These are phyloP conservation scores for Orbilia oligospora DNA, from an alignment of 2,329 filamentous ascomycete genomes.

Conservation along the genomic window DNA sequence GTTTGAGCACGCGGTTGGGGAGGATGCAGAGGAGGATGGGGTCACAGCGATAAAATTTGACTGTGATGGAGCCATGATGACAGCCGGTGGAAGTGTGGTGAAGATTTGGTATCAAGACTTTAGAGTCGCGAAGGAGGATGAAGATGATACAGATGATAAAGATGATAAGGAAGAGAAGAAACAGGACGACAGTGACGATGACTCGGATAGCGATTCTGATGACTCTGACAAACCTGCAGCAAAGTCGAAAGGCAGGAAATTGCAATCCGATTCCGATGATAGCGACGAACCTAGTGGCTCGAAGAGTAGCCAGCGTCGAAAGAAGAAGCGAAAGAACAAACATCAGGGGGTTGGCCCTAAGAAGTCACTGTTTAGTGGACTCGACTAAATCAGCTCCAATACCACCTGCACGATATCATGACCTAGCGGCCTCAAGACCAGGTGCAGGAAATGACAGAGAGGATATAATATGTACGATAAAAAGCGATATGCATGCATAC, in stretches of 20 bases:
- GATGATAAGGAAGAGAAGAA: slow-evolving; percentile 68
- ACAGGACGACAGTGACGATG: slow-evolving; percentile 69
- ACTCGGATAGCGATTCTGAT: slow-evolving; percentile 69
- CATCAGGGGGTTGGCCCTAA: slow-evolving; percentile 28
- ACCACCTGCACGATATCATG: neutral
- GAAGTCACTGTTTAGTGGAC: slow-evolving; percentile 43
- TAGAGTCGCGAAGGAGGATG: slow-evolving; percentile 68
- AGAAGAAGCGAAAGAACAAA: slow-evolving; percentile 55
- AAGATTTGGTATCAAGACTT: slow-evolving; percentile 89
- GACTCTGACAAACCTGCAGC: slow-evolving; percentile 67
- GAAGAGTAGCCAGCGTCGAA: slow-evolving; percentile 51
- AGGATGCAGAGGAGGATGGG: slow-evolving; percentile 74
- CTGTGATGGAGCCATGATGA: slow-evolving; percentile 86
- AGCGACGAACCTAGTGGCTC: slow-evolving; percentile 41
- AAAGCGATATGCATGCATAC: too few species aligned
- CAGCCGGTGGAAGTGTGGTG: slow-evolving; percentile 84
- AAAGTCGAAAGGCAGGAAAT: slow-evolving; percentile 43
- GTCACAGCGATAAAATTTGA: slow-evolving; percentile 88
- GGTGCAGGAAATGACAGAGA: too few species aligned
- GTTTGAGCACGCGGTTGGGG: slow-evolving; percentile 61
- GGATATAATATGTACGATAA: too few species aligned
- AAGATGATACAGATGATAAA: slow-evolving; percentile 67
- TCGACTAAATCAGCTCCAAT: slow-evolving; percentile 32
- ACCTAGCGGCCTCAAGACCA: too few species aligned
- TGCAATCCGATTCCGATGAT: slow-evolving; percentile 51